Base-by-base conservation (phyloP, 23 red algal species). In the Gracilaria vermiculophylla region DNA sequence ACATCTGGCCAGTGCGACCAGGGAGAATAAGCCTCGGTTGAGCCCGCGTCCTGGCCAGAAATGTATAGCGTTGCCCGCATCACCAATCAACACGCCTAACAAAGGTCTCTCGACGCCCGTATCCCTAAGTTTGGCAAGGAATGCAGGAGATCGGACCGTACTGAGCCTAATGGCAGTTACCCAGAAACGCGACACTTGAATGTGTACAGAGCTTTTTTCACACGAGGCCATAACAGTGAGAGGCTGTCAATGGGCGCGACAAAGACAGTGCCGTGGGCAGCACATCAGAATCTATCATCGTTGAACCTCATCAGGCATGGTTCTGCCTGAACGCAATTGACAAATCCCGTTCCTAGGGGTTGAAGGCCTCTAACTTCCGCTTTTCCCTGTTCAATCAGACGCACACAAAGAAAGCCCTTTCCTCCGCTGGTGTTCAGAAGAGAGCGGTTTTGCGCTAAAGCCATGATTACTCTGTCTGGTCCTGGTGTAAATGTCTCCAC, bases 31-130 rank as follows among this genome's bases (percentile, higher is more conserved):
- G 0, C 76, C 76, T 42, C 61, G 76, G 61, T 80, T 80, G 23
- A 80, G 37, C 16, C 76, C 76, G 3, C 76, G 52, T 56, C 76
- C 76, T 16, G 76, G 76, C 76, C 76, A 80, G 61, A 80, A 80
- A 29, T 80, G 76, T 9, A 80, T 80, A 32, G 76, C 31, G 17
- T 80, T 80, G 2, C 51, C 76, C 5, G 76, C 43, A 40, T 80
- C 76, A 8, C 76, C 76, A 80, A 80, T 80, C 8, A 80, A 39
- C 5, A 29, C 76, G 2, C 43, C 76, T 60, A 80, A 80, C 17
- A 80, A 49, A 24, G 44, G 76, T 43, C 51, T 80, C 19, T 80
- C 49, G 25, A 37, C n/a, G 9, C 76, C 76, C 8, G 52, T 80
- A 14, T 80, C 49, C 0, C 51, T 80, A 13, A 80, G 56, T n/a